A percentile compares a stretch with the other conserved stretches of the same genome.
These are phyloP conservation scores for Glycine latifolia DNA, from an alignment of 306 rosid species.

Conservation along the genomic window DNA sequence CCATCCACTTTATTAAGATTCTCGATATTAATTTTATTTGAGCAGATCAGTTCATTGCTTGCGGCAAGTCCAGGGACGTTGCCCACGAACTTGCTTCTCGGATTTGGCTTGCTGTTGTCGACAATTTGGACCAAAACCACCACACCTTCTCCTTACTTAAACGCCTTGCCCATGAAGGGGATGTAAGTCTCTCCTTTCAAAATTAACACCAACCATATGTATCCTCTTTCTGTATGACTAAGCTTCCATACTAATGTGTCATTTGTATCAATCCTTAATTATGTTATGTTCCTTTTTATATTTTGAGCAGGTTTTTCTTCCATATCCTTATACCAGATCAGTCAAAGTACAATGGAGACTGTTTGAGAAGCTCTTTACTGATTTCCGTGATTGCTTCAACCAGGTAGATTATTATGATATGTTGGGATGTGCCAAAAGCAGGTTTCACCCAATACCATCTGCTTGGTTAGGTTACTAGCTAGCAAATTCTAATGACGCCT, in stretches of 20 bases:
- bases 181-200: conserved; percentile 57
- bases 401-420: conserved; percentile 70
- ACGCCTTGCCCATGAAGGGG: conserved; percentile 75
- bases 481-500: no score
- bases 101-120: conserved; percentile 81
- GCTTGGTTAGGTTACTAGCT: conserved; percentile 73
- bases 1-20: no score
- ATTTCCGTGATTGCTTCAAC: conserved; percentile 82
- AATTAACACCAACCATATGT: no score
- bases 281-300: no score
- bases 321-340: conserved; percentile 74
- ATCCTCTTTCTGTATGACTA: no score
- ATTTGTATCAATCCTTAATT: no score
- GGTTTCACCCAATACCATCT: conserved; percentile 83
- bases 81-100: conserved; percentile 77
- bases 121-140: conserved; percentile 72
- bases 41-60: conserved; percentile 73
- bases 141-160: conserved; percentile 69
- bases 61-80: conserved; percentile 75
- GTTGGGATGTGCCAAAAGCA: conserved; percentile 76
- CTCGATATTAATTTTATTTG: no score
- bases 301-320: conserved; percentile 73
- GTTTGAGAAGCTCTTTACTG: conserved; percentile 88
- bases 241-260: no score
- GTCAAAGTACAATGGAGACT: conserved; percentile 83